phyloP scores from a whole-genome alignment of 129 eudicot species.

The Arctium minus region DNA sequence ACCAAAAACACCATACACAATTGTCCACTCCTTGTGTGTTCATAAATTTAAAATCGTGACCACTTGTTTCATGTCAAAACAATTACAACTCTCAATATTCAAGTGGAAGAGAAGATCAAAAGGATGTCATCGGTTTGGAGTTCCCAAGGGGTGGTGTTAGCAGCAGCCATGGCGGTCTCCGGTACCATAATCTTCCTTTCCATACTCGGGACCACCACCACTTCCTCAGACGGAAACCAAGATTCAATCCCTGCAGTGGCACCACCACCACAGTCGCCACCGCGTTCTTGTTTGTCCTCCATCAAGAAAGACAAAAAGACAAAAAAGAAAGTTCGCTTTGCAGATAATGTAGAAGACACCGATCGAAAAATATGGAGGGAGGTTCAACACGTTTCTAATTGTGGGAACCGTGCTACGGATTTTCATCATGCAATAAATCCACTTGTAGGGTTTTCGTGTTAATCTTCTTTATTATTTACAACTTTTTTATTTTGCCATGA shows the following conservation, averaged over 20 bases:
- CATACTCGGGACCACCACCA: slow-evolving; percentile 32
- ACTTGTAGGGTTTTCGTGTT: slow-evolving; percentile 10
- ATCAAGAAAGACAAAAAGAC: slow-evolving; percentile 31
- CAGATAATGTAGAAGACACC: slow-evolving; percentile 37
- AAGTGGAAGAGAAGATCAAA: background rate
- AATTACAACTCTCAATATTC: background rate
- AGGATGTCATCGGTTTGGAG: slow-evolving; percentile 39
- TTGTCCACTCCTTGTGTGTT: slow-evolving; percentile 1
- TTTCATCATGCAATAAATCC: background rate
- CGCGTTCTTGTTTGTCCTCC: slow-evolving; percentile 50
- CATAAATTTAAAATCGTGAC: slow-evolving; percentile 7
- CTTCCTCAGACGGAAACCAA: slow-evolving; percentile 9
- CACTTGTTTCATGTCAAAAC: background rate
- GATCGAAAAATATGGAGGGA: slow-evolving; percentile 21
- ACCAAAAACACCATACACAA: slow-evolving; percentile 6
- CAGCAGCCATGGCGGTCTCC: slow-evolving; percentile 60
- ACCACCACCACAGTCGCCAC: background rate
- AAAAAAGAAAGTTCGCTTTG: slow-evolving; percentile 58
- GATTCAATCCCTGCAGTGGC: background rate
- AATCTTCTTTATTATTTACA: background rate
- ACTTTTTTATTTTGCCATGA: background rate
- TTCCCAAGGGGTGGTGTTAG: slow-evolving; percentile 40
- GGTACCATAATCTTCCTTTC: slow-evolving; percentile 45
- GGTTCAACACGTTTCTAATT: background rate
- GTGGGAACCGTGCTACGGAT: background rate